Percentiles rank a stretch among this genome's conserved stretches.
Conservation (phyloP, 441 rosid genomes). For the Raphanus hybrid region DNA sequence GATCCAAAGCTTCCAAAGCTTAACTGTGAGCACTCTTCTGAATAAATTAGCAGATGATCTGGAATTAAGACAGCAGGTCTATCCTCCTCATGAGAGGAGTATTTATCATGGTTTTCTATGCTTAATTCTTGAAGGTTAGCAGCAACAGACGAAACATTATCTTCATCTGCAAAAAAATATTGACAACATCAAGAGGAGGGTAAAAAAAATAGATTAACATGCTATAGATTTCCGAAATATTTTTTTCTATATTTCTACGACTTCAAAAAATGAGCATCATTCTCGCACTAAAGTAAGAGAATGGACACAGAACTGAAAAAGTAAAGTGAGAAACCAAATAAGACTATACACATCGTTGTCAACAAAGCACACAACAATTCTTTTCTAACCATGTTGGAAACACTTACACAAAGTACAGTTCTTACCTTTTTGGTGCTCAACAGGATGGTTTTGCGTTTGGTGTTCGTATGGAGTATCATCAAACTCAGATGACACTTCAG, state of each 20-base stretch:
- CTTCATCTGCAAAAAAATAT: constrained; percentile 58
- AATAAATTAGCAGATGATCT: constrained; percentile 79
- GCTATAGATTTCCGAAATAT: too few species aligned
- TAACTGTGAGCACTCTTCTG: constrained; percentile 20
- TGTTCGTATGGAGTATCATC: constrained; percentile 53
- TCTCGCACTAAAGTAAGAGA: too few species aligned
- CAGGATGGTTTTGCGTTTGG: constrained; percentile 60
- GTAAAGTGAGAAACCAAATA: too few species aligned
- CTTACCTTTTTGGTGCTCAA: constrained; percentile 72
- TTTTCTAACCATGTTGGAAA: background rate
- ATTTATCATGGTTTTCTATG: constrained; percentile 57
- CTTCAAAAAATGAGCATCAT: too few species aligned
- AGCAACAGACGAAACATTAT: constrained; percentile 53
- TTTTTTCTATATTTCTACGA: too few species aligned
- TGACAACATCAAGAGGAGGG: too few species aligned
- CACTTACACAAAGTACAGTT: background rate
- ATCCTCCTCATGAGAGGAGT: constrained; percentile 55
- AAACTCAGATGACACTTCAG: constrained; percentile 60
- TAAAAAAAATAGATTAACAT: too few species aligned
- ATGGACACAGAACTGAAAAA: background rate
- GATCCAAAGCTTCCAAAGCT: constrained; percentile 89
- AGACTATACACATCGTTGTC: too few species aligned
- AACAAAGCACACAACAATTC: too few species aligned
- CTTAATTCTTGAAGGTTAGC: constrained; percentile 67
- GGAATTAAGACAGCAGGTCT: constrained; percentile 81